Percentiles rank a stretch among this genome's conserved stretches.
Evolutionary conservation across 495 filamentous ascomycete genomes (phyloP).

Genomic region (Talaromyces nanjingensis): DNA sequence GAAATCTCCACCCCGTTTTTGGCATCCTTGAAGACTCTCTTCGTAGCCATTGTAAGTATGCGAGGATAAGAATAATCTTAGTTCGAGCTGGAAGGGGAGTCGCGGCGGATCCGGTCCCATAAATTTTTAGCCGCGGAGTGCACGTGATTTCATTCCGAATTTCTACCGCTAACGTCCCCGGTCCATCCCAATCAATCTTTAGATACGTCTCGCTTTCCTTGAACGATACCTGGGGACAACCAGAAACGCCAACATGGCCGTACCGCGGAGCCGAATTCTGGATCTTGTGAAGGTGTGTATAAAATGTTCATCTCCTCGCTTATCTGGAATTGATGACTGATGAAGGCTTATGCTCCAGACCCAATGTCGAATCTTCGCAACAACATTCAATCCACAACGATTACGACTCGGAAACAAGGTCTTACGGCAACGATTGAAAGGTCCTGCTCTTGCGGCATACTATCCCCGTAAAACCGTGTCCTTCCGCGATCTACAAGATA

Average conservation of each 20-base stretch:
- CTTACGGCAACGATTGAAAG: conserved; percentile 74
- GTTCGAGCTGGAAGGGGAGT: background rate
- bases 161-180: background rate
- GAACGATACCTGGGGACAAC: background rate
- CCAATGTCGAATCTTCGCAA: conserved; percentile 85
- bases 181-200: background rate
- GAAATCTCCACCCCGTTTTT: conserved; percentile 3
- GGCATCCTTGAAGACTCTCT: conserved; percentile 13
- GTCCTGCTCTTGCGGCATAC: conserved; percentile 71
- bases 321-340: conserved; percentile 1
- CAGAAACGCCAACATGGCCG: conserved; percentile 50
- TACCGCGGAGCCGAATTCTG: conserved; percentile 62
- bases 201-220: background rate
- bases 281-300: conserved; percentile 67
- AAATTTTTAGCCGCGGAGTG: background rate
- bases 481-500: conserved; percentile 56
- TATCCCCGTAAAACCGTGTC: conserved; percentile 73
- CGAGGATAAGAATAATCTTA: background rate
- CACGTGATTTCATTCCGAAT: background rate
- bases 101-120: background rate
- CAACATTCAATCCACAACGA: conserved; percentile 79
- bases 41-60: conserved; percentile 16
- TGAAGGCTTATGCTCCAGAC: conserved; percentile 39
- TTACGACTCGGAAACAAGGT: conserved; percentile 81
- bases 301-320: background rate